These are phyloP conservation scores for Ploettnerulaceae sp. DNA, from an alignment of 2,329 filamentous ascomycete genomes.

Conservation along the genomic window DNA sequence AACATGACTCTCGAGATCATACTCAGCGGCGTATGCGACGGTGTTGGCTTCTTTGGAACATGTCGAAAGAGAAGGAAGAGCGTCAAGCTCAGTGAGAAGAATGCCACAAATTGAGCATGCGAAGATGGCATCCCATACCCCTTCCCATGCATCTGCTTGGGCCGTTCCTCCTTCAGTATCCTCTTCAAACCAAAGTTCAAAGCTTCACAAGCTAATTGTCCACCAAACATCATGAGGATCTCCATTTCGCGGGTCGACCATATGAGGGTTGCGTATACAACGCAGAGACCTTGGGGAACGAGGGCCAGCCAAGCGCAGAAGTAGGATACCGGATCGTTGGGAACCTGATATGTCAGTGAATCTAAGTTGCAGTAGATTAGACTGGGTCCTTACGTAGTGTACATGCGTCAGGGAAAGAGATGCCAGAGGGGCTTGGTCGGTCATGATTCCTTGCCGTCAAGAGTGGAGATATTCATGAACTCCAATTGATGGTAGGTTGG, in stretches of 20 bases:
- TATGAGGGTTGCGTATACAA: constrained; percentile 85
- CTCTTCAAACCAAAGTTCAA: constrained; percentile 88
- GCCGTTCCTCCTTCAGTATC: constrained; percentile 86
- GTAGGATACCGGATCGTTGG: constrained; percentile 77
- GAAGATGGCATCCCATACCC: constrained; percentile 97
- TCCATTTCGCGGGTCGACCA: constrained; percentile 90
- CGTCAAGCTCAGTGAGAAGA: constrained; percentile 78
- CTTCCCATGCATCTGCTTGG: constrained; percentile 75
- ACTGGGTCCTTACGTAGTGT: constrained; percentile 67
- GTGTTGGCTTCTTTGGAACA: constrained; percentile 45
- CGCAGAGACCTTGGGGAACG: constrained; percentile 82
- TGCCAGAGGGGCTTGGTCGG: constrained; percentile 57
- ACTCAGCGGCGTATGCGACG: constrained; percentile 50
- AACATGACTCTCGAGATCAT: constrained; percentile 52
- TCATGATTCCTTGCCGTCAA: constrained; percentile 24
- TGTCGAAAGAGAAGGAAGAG: constrained; percentile 85
- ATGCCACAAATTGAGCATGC: constrained; percentile 91
- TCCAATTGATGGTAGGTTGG: background rate
- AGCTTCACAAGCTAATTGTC: constrained; percentile 86
- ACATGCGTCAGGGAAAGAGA: constrained; percentile 94
- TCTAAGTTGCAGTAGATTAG: constrained; percentile 1
- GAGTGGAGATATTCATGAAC: background rate
- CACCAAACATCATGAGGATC: constrained; percentile 81
- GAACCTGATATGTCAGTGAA: constrained; percentile 56
- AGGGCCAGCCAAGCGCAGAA: constrained; percentile 91